Base-by-base conservation (phyloP, 352 stramenopile genomes). In the Globisporangium megalacanthum region DNA sequence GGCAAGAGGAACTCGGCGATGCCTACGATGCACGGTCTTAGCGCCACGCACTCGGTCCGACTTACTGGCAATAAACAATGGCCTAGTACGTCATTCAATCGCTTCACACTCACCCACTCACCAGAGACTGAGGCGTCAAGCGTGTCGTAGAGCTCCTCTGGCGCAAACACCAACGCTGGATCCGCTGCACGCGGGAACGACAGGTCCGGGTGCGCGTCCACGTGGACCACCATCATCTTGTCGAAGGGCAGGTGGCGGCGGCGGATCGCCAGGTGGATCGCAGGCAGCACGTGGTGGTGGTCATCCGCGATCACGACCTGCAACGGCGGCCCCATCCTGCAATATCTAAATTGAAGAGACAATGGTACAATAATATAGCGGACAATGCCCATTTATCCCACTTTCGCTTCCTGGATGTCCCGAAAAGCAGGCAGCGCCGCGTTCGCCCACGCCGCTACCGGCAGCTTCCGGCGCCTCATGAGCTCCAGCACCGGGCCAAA, bases 1-100 rank as follows among this genome's bases (percentile, higher is more conserved):
- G 87, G 87, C 37, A 95, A 56, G 36, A 93, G 66, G 52, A 96
- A 96, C 58, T 95, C 87, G 9, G 87, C 85, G 60, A 95, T 96
- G 15, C 86, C 87, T 68, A 54, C 54, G 42, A 39, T 8, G 9
- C 10, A 11, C 8, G 36, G 8, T 14, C 22, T 39, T 29, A 22
- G 35, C 35, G 6, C 35, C 35, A 39, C 35, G 10, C 35, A 39
- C 39, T 45, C 39, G n/a, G 9, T 14, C 42, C 42, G 17, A 29
- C 42, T 29, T 29, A 29, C 4, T 4, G 25, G 25, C 19, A 20
- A 49, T 25, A 53, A 7, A 58, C 22, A 11, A 10, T 44, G 42
- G 0, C 25, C 25, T 29, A 29, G 25, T 29, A 29, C 25, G 25
- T 29, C 25, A 29, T 1, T 29, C 25, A 29, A 29, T 29, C 4